phyloP scores from a whole-genome alignment of 73 alveolate genomes.

The Paramecium sonneborni region DNA sequence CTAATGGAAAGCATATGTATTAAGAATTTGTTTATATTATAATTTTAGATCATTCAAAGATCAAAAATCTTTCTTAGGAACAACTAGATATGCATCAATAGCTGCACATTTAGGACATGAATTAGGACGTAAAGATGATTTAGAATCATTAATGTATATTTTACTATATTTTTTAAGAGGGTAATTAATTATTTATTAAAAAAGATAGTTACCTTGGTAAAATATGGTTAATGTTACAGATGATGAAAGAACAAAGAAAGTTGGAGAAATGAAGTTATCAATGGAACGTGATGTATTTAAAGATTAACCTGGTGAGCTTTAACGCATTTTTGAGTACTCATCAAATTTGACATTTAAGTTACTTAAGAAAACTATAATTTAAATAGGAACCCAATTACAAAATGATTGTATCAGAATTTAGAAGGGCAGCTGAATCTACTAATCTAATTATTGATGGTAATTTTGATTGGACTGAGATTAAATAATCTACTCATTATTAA shows the following conservation, averaged over 20 bases:
- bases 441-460: conserved; percentile 66
- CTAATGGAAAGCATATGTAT: conserved; percentile 61
- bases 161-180: conserved; percentile 70
- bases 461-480: conserved; percentile 72
- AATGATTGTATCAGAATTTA: conserved; percentile 65
- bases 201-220: conserved; percentile 62
- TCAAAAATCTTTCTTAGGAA: conserved; percentile 66
- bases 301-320: conserved; percentile 60
- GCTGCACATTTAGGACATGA: conserved; percentile 72
- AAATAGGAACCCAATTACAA: conserved; percentile 70
- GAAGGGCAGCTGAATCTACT: conserved; percentile 44
- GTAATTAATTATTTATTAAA: conserved; percentile 55
- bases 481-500: conserved; percentile 29
- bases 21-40: background rate
- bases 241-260: conserved; percentile 60
- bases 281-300: conserved; percentile 42
- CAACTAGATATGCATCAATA: conserved; percentile 74
- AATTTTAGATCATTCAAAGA: conserved; percentile 58
- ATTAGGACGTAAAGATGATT: conserved; percentile 73
- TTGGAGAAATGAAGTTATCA: conserved; percentile 58
- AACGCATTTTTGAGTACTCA: conserved; percentile 64
- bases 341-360: conserved; percentile 46
- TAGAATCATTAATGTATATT: conserved; percentile 71
- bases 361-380: conserved; percentile 66
- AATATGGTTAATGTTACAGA: conserved; percentile 65